Percentiles rank a stretch among this genome's conserved stretches.
phyloP scores from a whole-genome alignment of 495 filamentous ascomycete species.

The Xylaria intraflava region DNA sequence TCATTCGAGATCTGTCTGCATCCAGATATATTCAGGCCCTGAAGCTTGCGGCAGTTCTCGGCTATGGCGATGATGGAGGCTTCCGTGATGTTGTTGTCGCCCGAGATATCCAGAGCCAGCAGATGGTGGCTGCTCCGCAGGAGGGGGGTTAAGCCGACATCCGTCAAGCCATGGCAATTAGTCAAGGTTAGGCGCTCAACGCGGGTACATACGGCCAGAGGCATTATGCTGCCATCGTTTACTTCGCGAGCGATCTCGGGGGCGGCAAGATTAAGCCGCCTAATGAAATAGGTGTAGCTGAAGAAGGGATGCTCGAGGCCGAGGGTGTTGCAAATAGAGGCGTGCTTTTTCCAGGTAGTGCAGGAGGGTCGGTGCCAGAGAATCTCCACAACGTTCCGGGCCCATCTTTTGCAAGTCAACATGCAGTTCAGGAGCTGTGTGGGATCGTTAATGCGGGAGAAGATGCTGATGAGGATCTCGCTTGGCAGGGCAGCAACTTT shows the following conservation, averaged over 20 bases:
- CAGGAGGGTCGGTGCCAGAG: slow-evolving; percentile 93
- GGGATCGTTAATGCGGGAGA: slow-evolving; percentile 70
- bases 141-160: slow-evolving; percentile 72
- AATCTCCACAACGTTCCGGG: slow-evolving; percentile 83
- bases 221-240: slow-evolving; percentile 82
- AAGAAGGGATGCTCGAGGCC: slow-evolving; percentile 66
- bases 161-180: slow-evolving; percentile 78
- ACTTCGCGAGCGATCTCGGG: slow-evolving; percentile 56
- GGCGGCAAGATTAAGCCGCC: slow-evolving; percentile 79
- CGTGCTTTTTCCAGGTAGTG: slow-evolving; percentile 72
- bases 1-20: slow-evolving; percentile 81
- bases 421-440: slow-evolving; percentile 79
- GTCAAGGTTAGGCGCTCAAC: slow-evolving; percentile 93
- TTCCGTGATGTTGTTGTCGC: slow-evolving; percentile 72
- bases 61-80: slow-evolving; percentile 73
- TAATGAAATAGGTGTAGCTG: slow-evolving; percentile 78
- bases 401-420: slow-evolving; percentile 89
- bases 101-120: slow-evolving; percentile 86
- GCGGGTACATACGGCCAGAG: slow-evolving; percentile 77
- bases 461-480: slow-evolving; percentile 89
- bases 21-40: slow-evolving; percentile 87
- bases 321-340: slow-evolving; percentile 70
- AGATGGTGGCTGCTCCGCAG: slow-evolving; percentile 73
- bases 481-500: slow-evolving; percentile 82
- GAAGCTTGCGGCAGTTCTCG: slow-evolving; percentile 71